Base-by-base conservation (phyloP, 805 yeast genomes). In the Candida maltosa region DNA sequence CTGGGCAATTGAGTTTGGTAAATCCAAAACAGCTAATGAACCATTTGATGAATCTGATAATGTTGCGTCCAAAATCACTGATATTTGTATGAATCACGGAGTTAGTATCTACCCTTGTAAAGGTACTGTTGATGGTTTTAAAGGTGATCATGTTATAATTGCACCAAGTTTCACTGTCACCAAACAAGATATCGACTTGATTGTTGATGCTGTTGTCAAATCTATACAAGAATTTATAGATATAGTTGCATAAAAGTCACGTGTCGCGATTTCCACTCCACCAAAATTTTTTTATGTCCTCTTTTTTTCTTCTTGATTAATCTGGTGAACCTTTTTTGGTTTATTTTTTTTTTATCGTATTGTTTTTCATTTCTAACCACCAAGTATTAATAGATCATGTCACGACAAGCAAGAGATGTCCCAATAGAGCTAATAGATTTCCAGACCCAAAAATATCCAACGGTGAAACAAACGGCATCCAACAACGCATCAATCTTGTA, bases 1-100 rank as follows among this genome's bases (percentile, higher is more conserved):
- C 54, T 64, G 78, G 69, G 62, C 76, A 6, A 47, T 78, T 30
- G 83, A 78, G 52, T 62, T 75, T 40, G 81, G 74, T 36, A 66
- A 73, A 45, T 66, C 76, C 47, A 71, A 66, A 44, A 52, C 47
- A 16, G 67, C 79, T 16, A 75, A 73, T 46, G 73, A 70, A 48
- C 62, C 72, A 9, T 70, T 73, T 39, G 63, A 58, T 26, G 52
- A 60, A 26, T 47, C 7, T 7, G 10, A 21, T 8, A 21, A 21
- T 21, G 23, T 10, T 21, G 23, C 23, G 10, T 8, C 10, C 23
- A 10, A 21, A 21, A 21, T 21, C 10, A 10, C 10, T 21, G 7
- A 21, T 21, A 8, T 21, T 8, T 50, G 66, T 32, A 60, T 60
- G 9, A 64, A 64, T 14, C 65, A 63, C 35, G 78, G 78, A 10